Base-by-base conservation (phyloP, 1,284 basidiomycete species). In the Cronartium quercuum region DNA sequence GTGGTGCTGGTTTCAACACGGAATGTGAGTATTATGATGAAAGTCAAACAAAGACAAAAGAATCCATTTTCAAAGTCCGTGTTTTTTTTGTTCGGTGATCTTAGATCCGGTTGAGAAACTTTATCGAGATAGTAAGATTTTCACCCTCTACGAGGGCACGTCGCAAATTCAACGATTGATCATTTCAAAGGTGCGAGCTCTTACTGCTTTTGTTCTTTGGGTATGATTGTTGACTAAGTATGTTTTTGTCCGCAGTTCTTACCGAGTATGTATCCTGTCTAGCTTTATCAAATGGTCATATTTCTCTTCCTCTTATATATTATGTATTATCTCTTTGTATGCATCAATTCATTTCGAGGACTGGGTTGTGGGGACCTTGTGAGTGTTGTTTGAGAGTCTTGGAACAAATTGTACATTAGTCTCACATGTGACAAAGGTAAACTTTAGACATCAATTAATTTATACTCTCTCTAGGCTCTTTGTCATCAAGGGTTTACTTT, bases 101-200 rank as follows among this genome's bases (percentile, higher is more conserved):
- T 60, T 44, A 74, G 71, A 74, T 74, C 71, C 71, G 38, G 71
- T 66, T 44, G 71, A 74, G 42, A 74, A 74, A 60, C 40, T 74
- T n/a, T 74, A 74, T 51, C n/a, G 71, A 61, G 83, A 84, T 76
- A 81, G 82, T 37, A 83, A 84, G 78, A 74, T 85, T 51, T 85
- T 83, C 68, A 82, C 83, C 70, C 80, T 85, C 1, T 85, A 84
- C 80, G 79, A 74, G 38, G 71, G 71, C 15, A 84, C 83, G 1
- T 81, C 81, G 9, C 83, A 84, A 77, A 83, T 84, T 58, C 83
- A 84, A 77, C 77, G 81, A 34, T 75, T 84, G 64, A 82, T 84
- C 74, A 81, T 84, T 29, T 83, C 83, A 3, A 74, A 74, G 57
- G 71, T 74, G 51, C 21, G 64, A n/a, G n/a, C 29, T 51, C 47